phyloP scores from a whole-genome alignment of 108 stramenopile species.

The Discostella stelligeroides region DNA sequence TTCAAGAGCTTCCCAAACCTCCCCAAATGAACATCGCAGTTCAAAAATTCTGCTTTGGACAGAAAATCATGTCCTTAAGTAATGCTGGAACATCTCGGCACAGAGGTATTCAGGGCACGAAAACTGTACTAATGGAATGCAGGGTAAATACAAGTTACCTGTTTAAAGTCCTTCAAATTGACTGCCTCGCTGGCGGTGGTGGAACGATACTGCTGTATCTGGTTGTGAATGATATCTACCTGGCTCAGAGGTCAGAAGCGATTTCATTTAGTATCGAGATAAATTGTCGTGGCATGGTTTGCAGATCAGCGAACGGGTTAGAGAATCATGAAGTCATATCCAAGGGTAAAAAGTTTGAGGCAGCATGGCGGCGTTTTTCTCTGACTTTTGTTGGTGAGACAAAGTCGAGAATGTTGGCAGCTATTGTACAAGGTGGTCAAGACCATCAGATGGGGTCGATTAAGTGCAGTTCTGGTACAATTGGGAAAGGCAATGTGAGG shows the following conservation, averaged over 20 bases:
- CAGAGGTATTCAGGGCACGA: constrained; percentile 40
- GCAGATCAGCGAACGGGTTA: constrained; percentile 59
- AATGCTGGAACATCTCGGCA: constrained; percentile 40
- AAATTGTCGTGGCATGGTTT: constrained; percentile 72
- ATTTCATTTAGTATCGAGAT: constrained; percentile 57
- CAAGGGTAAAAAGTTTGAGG: constrained; percentile 77
- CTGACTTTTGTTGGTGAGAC: constrained; percentile 30
- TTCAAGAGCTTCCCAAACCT: constrained; percentile 54
- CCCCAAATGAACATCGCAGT: constrained; percentile 60
- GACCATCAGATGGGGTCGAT: constrained; percentile 64
- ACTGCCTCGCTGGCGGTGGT: constrained; percentile 60
- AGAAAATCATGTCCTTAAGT: constrained; percentile 43
- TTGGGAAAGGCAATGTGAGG: background rate
- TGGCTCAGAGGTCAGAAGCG: constrained; percentile 13
- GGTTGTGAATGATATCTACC: constrained; percentile 37
- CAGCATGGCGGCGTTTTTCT: constrained; percentile 67
- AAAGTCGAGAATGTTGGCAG: constrained; percentile 57
- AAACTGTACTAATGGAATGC: constrained; percentile 48
- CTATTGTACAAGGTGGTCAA: constrained; percentile 68
- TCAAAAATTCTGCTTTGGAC: constrained; percentile 52
- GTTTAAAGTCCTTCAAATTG: constrained; percentile 50
- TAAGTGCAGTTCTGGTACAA: constrained; percentile 19
- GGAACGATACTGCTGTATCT: constrained; percentile 69
- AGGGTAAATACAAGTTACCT: constrained; percentile 8
- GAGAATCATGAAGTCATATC: constrained; percentile 65